Conservation (phyloP, 352 stramenopile species). For the Phytophthora palmivora region DNA sequence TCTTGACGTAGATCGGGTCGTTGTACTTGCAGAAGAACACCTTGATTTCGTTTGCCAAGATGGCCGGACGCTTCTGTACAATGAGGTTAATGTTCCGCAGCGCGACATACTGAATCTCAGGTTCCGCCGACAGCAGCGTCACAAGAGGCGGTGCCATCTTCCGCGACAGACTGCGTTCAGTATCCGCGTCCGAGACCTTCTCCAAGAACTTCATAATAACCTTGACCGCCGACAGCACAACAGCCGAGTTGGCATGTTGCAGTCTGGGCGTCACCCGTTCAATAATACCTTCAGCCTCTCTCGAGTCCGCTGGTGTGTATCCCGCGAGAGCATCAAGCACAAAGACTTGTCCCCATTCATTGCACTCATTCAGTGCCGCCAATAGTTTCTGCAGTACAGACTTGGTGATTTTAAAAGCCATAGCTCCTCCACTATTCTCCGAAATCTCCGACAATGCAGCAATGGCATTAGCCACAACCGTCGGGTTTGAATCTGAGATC, state of each 20-base stretch:
- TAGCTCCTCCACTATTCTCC: slow-evolving; percentile 90
- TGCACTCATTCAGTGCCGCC: slow-evolving; percentile 98
- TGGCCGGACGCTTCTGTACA: slow-evolving; percentile 97
- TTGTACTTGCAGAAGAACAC: slow-evolving; percentile 99
- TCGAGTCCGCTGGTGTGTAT: slow-evolving; percentile 95
- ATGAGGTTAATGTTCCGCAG: slow-evolving; percentile 99
- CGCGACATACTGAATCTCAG: slow-evolving; percentile 99
- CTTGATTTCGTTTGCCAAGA: slow-evolving; percentile 96
- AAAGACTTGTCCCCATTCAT: slow-evolving; percentile 99
- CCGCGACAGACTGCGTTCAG: slow-evolving; percentile 86
- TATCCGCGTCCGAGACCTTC: slow-evolving; percentile 95
- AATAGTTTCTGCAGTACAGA: slow-evolving; percentile 98
- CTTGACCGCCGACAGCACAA: slow-evolving; percentile 99
- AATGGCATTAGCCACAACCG: slow-evolving; percentile 99
- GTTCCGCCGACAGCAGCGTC: slow-evolving; percentile 97
- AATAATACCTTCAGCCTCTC: slow-evolving; percentile 98
- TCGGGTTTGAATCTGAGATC: slow-evolving; percentile 98
- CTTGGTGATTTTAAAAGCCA: slow-evolving; percentile 95
- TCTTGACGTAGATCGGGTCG: slow-evolving; percentile 96
- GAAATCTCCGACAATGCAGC: slow-evolving; percentile 97
- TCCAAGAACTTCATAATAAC: slow-evolving; percentile 97
- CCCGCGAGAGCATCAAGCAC: slow-evolving; percentile 97
- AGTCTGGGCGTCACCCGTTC: slow-evolving; percentile 98
- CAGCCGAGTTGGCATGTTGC: slow-evolving; percentile 98
- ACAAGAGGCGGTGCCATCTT: slow-evolving; percentile 99